Base-by-base conservation (phyloP, 352 stramenopile genomes). In the Phytophthora sansomeana region DNA sequence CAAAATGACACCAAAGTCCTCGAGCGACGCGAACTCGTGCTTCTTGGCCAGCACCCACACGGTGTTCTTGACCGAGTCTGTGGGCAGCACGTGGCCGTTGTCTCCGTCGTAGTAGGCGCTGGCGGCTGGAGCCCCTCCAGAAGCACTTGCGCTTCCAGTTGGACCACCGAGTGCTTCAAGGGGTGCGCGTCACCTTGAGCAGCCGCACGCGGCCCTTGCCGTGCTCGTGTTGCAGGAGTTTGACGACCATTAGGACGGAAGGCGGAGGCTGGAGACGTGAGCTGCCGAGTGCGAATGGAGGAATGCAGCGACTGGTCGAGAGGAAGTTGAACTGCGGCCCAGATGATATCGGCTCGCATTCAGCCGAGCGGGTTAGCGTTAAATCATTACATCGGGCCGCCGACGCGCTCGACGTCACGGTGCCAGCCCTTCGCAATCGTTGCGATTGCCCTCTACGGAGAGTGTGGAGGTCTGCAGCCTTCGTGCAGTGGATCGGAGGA, bases 41-140 rank as follows among this genome's bases (percentile, higher is more conserved):
- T 92, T 83, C 81, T 96, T 96, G 35, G 88, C 89, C 36, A 97
- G 48, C 58, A 91, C 84, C 70, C 95, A 96, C 28, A 97, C 85
- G 35, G 89, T 96, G 72, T 97, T 97, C 78, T 97, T 97, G 72
- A 95, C 78, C 59, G 90, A 96, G 72, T 97, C 90, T 6, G 90
- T 97, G 41, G 89, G 85, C 42, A 97, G 72, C 63, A 97, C 88
- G 21, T 75, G 71, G 42, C 79, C 75, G 64, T 97, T 97, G 77
- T 97, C 88, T 58, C 85, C 89, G 51, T 86, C 63, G 56, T 90
- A 91, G 75, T 97, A 97, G 26, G 85, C 85, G 50, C 69, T 75
- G 58, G 91, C 81, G 29, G 87, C 88, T 6, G 84, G 84, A n/a
- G 65, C 63, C 90, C 90, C 57, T 96, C 83, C 30, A 97, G 76